A percentile compares a stretch with the other conserved stretches of the same genome.
Evolutionary conservation across 2,329 filamentous ascomycete species (phyloP).

Genomic region (Emmonsiellopsis sp.): DNA sequence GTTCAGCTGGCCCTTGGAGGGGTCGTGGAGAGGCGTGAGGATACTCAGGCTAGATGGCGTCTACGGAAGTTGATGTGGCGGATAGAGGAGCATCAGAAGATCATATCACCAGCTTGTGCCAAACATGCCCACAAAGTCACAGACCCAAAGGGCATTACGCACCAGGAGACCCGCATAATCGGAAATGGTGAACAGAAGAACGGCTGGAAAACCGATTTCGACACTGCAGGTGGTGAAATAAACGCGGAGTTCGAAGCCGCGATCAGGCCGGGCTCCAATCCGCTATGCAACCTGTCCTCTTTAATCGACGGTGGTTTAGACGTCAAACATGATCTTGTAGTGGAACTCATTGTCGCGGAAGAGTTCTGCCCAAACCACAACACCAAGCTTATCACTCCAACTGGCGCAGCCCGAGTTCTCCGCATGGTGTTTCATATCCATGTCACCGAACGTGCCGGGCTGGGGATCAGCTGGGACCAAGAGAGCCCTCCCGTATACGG

Average conservation of each 20-base stretch:
- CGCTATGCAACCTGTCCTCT: constrained; percentile 64
- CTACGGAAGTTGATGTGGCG: constrained; percentile 88
- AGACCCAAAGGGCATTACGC: constrained; percentile 60
- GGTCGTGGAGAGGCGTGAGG: constrained; percentile 62
- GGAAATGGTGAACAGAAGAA: constrained; percentile 72
- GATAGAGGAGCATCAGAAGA: constrained; percentile 77
- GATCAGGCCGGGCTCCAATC: constrained; percentile 52
- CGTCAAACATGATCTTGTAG: constrained; percentile 73
- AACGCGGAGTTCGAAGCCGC: constrained; percentile 68
- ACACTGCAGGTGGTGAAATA: constrained; percentile 59
- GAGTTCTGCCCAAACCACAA: constrained; percentile 67
- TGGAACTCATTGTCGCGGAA: constrained; percentile 90
- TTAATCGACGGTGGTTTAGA: constrained; percentile 59
- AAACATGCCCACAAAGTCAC: constrained; percentile 62
- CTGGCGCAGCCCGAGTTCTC: constrained; percentile 80
- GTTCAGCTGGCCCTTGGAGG: constrained; percentile 76
- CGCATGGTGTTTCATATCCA: constrained; percentile 81
- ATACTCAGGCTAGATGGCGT: constrained; percentile 72
- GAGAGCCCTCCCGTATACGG: constrained; percentile 90
- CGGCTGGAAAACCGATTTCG: constrained; percentile 82
- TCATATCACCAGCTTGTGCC: constrained; percentile 67
- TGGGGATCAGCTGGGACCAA: constrained; percentile 95
- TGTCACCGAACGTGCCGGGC: constrained; percentile 72
- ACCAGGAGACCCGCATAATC: constrained; percentile 67
- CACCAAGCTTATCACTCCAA: constrained; percentile 68